Conservation (phyloP, 345 rosid species). For the Gynandropsis gynandra region DNA sequence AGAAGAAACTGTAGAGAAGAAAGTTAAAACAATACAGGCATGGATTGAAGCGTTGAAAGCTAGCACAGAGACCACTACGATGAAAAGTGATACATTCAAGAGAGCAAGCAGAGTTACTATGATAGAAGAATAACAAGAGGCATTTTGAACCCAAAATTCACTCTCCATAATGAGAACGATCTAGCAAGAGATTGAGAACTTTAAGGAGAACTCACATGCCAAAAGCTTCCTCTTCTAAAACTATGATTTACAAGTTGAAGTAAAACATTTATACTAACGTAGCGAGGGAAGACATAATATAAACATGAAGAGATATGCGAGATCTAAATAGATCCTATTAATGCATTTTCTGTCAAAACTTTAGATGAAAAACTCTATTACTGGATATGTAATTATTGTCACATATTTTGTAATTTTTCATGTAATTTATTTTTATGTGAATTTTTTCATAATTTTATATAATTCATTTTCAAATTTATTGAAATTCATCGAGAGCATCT, state of each 20-base stretch:
- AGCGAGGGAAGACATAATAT: slow-evolving; percentile 37
- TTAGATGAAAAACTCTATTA: no score
- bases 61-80: slow-evolving; percentile 57
- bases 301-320: no score
- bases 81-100: slow-evolving; percentile 47
- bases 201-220: slow-evolving; percentile 28
- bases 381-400: no score
- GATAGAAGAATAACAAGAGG: slow-evolving; percentile 49
- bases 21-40: slow-evolving; percentile 86
- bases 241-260: no score
- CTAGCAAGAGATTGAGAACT: slow-evolving; percentile 40
- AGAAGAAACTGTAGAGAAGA: slow-evolving; percentile 73
- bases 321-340: no score
- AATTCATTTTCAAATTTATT: no score
- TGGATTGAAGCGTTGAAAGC: slow-evolving; percentile 82
- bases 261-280: slow-evolving; percentile 37
- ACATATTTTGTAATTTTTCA: no score
- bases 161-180: slow-evolving; percentile 40
- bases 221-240: slow-evolving; percentile 17
- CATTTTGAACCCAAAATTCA: slow-evolving; percentile 37
- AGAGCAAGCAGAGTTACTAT: slow-evolving; percentile 37
- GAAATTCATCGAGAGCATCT: no score
- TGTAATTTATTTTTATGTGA: no score
- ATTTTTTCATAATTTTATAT: no score
- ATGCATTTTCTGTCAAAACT: no score